Percentiles rank a stretch among this genome's conserved stretches.
Evolutionary conservation across 345 rosid species (phyloP).

Genomic region (Lepidium didymum): DNA sequence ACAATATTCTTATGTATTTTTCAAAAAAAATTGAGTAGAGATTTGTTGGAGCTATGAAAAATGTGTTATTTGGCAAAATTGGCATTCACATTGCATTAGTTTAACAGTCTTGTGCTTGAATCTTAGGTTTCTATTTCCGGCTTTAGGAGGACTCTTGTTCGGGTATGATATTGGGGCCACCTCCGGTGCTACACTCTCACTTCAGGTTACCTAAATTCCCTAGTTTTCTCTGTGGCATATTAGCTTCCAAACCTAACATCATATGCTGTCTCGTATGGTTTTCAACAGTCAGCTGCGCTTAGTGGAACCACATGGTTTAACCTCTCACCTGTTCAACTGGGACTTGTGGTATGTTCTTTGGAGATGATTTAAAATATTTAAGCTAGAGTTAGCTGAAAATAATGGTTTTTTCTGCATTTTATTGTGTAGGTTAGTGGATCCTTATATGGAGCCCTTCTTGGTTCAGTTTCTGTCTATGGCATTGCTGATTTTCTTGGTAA

Average conservation of each 20-base stretch:
- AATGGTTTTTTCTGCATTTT: background rate
- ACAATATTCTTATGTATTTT: background rate
- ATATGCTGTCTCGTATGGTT: slow-evolving; percentile 8
- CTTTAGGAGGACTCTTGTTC: slow-evolving; percentile 79
- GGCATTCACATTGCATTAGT: background rate
- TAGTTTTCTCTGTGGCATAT: background rate
- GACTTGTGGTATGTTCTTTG: slow-evolving; percentile 74
- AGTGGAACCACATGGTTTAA: slow-evolving; percentile 90
- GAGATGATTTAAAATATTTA: background rate
- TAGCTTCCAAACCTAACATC: background rate
- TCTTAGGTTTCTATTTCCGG: slow-evolving; percentile 84
- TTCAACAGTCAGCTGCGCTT: slow-evolving; percentile 63
- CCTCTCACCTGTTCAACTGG: slow-evolving; percentile 81
- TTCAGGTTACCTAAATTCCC: slow-evolving; percentile 45
- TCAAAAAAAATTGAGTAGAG: too few species aligned
- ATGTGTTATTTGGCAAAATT: background rate
- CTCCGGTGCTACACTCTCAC: slow-evolving; percentile 80
- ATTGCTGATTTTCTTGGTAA: slow-evolving; percentile 87
- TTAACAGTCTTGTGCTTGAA: slow-evolving; percentile 4
- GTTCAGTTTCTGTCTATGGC: slow-evolving; percentile 79
- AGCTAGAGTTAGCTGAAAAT: background rate
- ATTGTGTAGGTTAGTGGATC: slow-evolving; percentile 85
- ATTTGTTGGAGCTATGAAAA: background rate
- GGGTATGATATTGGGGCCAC: slow-evolving; percentile 99
- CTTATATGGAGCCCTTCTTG: slow-evolving; percentile 91